Evolutionary conservation across 83 land plant species (phyloP).

Genomic region (Picea abies): DNA sequence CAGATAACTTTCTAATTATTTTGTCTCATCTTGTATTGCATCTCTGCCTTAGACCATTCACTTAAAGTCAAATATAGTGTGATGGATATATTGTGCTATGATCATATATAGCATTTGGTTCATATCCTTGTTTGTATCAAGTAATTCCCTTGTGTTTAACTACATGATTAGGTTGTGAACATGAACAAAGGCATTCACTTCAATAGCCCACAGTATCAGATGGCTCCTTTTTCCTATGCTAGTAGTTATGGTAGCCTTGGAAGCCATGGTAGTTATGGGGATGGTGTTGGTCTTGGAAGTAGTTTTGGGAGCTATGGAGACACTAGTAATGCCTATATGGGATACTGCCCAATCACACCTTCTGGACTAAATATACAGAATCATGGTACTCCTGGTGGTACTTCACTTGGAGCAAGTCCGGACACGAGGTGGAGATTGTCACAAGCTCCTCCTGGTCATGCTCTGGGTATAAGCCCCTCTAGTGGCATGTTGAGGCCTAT

Average conservation of each 20-base stretch:
- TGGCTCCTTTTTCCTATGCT: conserved; percentile 56
- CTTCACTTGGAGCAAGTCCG: conserved; percentile 57
- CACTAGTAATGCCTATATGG: conserved; percentile 26
- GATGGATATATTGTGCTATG: conserved; percentile 7
- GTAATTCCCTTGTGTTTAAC: conserved; percentile 3
- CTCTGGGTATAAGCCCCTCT: conserved; percentile 71
- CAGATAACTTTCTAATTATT: not conserved
- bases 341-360: conserved; percentile 50
- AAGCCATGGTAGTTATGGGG: conserved; percentile 89
- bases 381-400: conserved; percentile 29
- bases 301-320: conserved; percentile 90
- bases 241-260: conserved; percentile 90
- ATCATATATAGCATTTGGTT: not conserved
- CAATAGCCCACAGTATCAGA: conserved; percentile 59
- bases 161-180: conserved; percentile 42
- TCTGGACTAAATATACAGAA: conserved; percentile 45
- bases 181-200: conserved; percentile 33
- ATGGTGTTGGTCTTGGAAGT: conserved; percentile 56
- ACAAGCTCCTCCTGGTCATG: conserved; percentile 52
- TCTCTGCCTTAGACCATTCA: no score
- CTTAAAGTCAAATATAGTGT: no score
- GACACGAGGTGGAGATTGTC: conserved; percentile 46
- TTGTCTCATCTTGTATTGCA: not conserved
- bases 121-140: not conserved
- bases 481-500: conserved; percentile 54